Evolutionary conservation across 805 yeast genomes (phyloP), one percentile per base, ranked within the genome.

Genomic region (Candida adriatica): DNA sequence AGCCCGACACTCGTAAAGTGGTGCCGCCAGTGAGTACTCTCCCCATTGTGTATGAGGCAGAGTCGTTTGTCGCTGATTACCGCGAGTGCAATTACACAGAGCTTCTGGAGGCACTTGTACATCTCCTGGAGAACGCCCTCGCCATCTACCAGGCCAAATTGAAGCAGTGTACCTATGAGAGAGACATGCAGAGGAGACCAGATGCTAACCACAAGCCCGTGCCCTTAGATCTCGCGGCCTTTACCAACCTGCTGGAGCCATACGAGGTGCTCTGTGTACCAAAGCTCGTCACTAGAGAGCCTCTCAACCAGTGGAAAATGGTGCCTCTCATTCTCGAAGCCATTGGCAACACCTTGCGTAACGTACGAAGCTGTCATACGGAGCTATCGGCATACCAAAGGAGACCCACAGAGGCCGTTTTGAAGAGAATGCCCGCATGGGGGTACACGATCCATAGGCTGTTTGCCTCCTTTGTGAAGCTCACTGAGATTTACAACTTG

Each of bases 381-480:
- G 50, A 46, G 32, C 33, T 62, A 10, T 33, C 41, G 21, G 44
- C 38, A 15, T 59, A 48, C 34, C 44, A 49, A n/a, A 31, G 29
- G 13, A 43, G 37, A 19, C 38, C 49, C 1, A 24, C 33, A 7
- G 49, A 50, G 14, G 37, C 37, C 1, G 26, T 34, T 13, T 27
- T 62, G 8, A 53, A 53, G 22, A 51, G 56, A 14, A 29, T 64
- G 2, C 64, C 66, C 4, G 42, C 49, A 29, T 56, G 62, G 58
- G 46, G 55, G n/a, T 60, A 54, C 36, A 49, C 71, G 1, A 44
- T 70, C 24, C 80, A 75, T 42, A 56, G 68, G 35, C 53, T 71
- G 4, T 61, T 71, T 35, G 59, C 70, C 11, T 45, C 36, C 9
- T 39, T 41, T 20, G 33, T 47, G 6, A 51, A 70, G 26, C 45